Evolutionary conservation across 75 land plant genomes (phyloP).

Genomic region (Pinus tabuliformis): DNA sequence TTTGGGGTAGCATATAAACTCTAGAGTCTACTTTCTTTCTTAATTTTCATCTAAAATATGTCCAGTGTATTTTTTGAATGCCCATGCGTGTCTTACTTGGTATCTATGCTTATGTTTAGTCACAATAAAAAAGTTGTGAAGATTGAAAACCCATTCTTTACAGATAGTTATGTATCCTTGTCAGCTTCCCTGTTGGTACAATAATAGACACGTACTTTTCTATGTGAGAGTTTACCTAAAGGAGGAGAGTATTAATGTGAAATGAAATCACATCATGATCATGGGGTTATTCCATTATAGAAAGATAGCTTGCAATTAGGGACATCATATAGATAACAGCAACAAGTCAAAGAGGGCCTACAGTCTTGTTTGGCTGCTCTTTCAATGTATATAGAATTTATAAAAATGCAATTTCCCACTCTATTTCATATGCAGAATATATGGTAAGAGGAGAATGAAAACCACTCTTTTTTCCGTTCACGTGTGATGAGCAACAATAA

Average conservation of each 20-base stretch:
- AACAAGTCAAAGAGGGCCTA: too few species aligned
- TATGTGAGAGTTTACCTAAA: too few species aligned
- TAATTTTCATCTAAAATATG: neutral
- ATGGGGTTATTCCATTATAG: too few species aligned
- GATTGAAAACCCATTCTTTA: neutral
- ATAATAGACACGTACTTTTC: neutral
- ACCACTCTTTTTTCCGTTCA: neutral
- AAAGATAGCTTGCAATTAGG: too few species aligned
- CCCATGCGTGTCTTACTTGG: neutral
- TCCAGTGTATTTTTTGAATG: neutral
- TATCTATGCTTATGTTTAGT: neutral
- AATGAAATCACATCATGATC: neutral
- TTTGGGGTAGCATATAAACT: neutral
- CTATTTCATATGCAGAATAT: neutral
- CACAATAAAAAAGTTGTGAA: neutral
- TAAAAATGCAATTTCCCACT: neutral
- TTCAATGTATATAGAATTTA: neutral
- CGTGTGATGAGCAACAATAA: neutral
- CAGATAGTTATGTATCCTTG: neutral
- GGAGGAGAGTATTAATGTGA: neutral
- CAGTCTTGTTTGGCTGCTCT: neutral
- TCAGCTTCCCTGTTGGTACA: neutral
- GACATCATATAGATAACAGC: too few species aligned
- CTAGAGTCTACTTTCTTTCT: neutral
- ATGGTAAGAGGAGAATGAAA: neutral